Base-by-base conservation (phyloP, 176 grass and related monocot species). In the Pontederia paniculata region DNA sequence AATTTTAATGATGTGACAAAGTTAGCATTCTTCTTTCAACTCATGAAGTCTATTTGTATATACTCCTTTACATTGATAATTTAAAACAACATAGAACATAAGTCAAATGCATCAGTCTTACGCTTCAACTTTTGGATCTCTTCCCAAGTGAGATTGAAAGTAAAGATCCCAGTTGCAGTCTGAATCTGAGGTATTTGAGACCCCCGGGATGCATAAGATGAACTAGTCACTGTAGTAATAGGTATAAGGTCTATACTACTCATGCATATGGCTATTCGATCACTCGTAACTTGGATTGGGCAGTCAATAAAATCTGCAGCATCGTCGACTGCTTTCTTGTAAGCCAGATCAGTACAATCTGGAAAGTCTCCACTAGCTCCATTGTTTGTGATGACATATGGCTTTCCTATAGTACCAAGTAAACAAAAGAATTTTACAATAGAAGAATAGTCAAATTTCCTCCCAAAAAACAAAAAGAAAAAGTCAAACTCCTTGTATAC, bases 281-380 rank as follows among this genome's bases (percentile, higher is more conserved):
- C 93, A 69, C 60, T 70, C 53, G 93, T 98, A 12, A 98, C 66
- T 77, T 91, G 93, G 68, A 98, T 71, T 54, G 80, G 69, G 45
- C 93, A 98, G 58, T 98, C 93, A 48, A 98, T 91, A 62, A 91
- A 78, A 84, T 98, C 93, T 37, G 93, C 93, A 62, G 86, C 83
- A 47, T 76, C 80, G 2, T 73, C 22, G 58, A 81, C 77, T 60
- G 93, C 87, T 69, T 88, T 77, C 53, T 80, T 65, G 74, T 98
- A 98, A 65, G 93, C 86, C 53, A 98, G 70, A 69, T 91, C 80
- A 50, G 93, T 98, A 69, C 93, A 98, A 45, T 50, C 86, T 50
- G 93, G 86, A 63, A 84, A 98, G 64, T 91, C 86, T 31, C 93
- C 93, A 73, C 93, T 98, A 66, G 93, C 93, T 71, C 93, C 93